Evolutionary conservation across 192 early-diverging fungal species (phyloP).

Genomic region (Chytriomyces sp.): DNA sequence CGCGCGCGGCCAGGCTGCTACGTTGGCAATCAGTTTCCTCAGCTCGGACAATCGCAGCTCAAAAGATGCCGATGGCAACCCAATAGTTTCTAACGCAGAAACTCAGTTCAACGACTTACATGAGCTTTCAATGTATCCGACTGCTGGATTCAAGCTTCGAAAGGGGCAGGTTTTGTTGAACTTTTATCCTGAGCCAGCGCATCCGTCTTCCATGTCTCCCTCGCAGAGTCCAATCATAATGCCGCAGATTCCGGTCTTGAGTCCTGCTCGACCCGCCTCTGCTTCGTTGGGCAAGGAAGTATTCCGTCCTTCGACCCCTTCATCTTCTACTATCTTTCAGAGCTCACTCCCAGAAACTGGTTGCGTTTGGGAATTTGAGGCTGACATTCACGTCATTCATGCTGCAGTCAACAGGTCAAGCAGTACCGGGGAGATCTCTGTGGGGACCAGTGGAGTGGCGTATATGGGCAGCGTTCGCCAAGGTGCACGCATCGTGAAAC

Average conservation of each 20-base stretch:
- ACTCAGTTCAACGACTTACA: background rate
- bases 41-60: background rate
- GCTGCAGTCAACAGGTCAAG: constrained; percentile 30
- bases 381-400: constrained; percentile 65
- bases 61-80: background rate
- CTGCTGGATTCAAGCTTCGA: constrained; percentile 34
- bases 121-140: background rate
- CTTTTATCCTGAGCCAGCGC: background rate
- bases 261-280: background rate
- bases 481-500: constrained; percentile 50
- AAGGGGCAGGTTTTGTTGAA: constrained; percentile 36
- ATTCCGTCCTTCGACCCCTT: background rate
- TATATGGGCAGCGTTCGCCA: constrained; percentile 62
- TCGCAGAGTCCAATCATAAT: background rate
- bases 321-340: background rate
- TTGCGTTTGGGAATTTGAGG: constrained; percentile 61
- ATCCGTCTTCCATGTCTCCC: background rate
- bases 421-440: constrained; percentile 27
- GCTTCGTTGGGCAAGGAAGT: background rate
- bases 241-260: background rate
- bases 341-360: background rate
- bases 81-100: background rate
- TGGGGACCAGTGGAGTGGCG: constrained; percentile 60
- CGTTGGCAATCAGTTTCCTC: constrained; percentile 64
- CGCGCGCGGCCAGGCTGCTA: constrained; percentile 73